phyloP scores from a whole-genome alignment of 2,329 filamentous ascomycete species.

The Alternaria metachromatica region DNA sequence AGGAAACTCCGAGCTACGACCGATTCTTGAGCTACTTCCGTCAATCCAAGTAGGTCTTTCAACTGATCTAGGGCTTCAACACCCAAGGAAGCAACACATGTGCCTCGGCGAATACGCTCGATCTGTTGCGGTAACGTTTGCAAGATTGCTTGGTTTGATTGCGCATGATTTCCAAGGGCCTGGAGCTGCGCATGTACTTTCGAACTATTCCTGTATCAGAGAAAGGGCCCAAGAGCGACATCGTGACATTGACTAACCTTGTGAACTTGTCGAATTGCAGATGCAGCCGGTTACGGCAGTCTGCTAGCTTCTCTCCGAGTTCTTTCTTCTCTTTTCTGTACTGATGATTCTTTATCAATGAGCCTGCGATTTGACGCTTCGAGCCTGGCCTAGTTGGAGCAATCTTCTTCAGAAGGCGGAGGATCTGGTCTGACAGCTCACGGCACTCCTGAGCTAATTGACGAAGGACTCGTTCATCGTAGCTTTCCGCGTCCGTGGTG shows the following conservation, averaged over 20 bases:
- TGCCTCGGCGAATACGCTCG: neutral
- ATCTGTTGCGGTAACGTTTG: neutral
- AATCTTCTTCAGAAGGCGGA: neutral
- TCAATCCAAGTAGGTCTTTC: neutral
- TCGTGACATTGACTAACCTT: neutral
- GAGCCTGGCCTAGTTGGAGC: too few species aligned
- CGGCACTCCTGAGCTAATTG: neutral
- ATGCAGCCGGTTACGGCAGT: neutral
- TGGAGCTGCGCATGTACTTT: neutral
- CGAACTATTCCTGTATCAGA: neutral
- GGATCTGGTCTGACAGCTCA: neutral
- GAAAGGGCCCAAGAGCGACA: neutral
- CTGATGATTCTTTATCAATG: too few species aligned
- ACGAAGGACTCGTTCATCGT: neutral
- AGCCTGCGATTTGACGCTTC: too few species aligned
- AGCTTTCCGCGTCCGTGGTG: rapidly evolving
- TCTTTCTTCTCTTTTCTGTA: neutral
- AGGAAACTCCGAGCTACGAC: neutral
- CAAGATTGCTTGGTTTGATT: neutral
- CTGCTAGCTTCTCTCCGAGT: neutral
- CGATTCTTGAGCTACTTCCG: too few species aligned
- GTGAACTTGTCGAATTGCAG: neutral
- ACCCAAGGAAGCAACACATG: neutral
- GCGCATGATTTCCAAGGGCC: neutral
- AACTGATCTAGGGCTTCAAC: neutral